These are phyloP conservation scores for Thinopyrum elongatum DNA, from an alignment of 176 grass and related monocot species.

Conservation along the genomic window DNA sequence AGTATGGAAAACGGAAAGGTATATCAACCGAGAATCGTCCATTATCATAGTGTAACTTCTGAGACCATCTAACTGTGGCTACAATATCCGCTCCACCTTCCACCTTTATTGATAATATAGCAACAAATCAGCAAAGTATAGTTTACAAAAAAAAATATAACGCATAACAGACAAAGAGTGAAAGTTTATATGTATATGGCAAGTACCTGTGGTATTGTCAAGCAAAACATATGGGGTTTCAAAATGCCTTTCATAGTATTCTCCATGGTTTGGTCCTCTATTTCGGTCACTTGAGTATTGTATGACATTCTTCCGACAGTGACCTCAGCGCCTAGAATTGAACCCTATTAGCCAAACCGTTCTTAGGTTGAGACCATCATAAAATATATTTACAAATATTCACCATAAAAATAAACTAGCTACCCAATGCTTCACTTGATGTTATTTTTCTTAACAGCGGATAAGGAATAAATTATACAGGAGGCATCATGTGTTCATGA, in stretches of 20 bases:
- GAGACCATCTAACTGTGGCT: constrained; percentile 79
- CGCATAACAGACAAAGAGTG: background rate
- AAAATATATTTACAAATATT: constrained; percentile 20
- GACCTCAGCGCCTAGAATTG: constrained; percentile 98
- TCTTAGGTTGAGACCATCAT: constrained; percentile 66
- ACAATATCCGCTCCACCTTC: constrained; percentile 84
- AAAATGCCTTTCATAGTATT: constrained; percentile 55
- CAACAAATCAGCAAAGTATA: constrained; percentile 14
- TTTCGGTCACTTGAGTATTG: constrained; percentile 65
- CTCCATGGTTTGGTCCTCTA: constrained; percentile 44
- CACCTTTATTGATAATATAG: constrained; percentile 47
- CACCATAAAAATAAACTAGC: background rate
- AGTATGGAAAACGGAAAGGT: constrained; percentile 85
- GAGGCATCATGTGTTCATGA: background rate
- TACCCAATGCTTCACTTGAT: background rate
- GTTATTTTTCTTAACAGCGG: background rate
- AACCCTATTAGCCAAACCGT: constrained; percentile 99
- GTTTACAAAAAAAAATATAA: constrained; percentile 7
- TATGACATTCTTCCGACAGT: constrained; percentile 64
- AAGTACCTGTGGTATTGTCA: constrained; percentile 78
- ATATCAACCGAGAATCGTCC: constrained; percentile 68
- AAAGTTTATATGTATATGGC: background rate
- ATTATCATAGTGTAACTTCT: constrained; percentile 77
- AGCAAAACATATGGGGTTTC: constrained; percentile 70
- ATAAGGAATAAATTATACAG: background rate